Evolutionary conservation across 2,329 filamentous ascomycete genomes (phyloP).

Genomic region (Periconia macrospinosa): DNA sequence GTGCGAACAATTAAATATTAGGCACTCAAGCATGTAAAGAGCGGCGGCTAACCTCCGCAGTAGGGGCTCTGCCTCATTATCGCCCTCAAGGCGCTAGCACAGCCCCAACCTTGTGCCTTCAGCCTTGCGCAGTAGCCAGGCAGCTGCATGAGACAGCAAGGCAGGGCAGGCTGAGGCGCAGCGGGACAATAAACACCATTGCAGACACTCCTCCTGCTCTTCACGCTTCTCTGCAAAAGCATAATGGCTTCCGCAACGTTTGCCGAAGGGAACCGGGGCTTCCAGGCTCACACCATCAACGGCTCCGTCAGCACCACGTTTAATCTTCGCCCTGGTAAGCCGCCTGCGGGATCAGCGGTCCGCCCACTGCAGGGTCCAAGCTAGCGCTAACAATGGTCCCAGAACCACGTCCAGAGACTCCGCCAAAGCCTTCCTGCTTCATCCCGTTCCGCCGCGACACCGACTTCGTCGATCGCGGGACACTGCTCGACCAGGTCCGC

Average conservation of each 20-base stretch:
- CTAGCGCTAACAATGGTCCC: conserved; percentile 2
- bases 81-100: not conserved
- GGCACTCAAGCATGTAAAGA: not conserved
- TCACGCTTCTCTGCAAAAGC: not conserved
- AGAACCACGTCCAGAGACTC: conserved; percentile 5
- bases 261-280: conserved; percentile 2
- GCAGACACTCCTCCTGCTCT: not conserved
- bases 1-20: not conserved
- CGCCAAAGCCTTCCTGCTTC: not conserved
- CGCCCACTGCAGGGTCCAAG: conserved; percentile 2
- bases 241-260: conserved; percentile 3
- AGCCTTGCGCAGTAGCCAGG: conserved; percentile 2
- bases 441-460: conserved; percentile 26
- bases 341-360: no score
- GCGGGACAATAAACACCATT: not conserved
- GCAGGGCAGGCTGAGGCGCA: not conserved
- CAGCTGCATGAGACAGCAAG: not conserved
- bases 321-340: conserved; percentile 3
- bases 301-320: conserved; percentile 4
- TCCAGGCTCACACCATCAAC: conserved; percentile 1
- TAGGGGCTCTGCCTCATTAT: not conserved
- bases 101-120: not conserved
- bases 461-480: conserved; percentile 22
- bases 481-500: conserved; percentile 17
- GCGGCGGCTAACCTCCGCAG: not conserved